These are phyloP conservation scores for Hordeum vulgare DNA, from an alignment of 176 grass and related monocot species.

Conservation along the genomic window MorexV3_pseudomolecules_assembly NC_058519.1:594979489-594979988, in stretches of 20 bases:
- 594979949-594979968: not conserved
- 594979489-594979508: not conserved
- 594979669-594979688: not conserved
- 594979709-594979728: constrained; percentile 12
- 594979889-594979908: not conserved
- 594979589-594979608: constrained; percentile 9
- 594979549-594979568: constrained; percentile 12
- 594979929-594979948: not conserved
- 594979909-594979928: not conserved
- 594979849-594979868: too few species aligned
- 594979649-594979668: not conserved
- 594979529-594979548: not conserved
- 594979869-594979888: not conserved
- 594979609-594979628: constrained; percentile 2
- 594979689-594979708: not conserved
- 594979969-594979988: not conserved
- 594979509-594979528: not conserved
- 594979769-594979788: too few species aligned
- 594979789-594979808: too few species aligned
- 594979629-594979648: constrained; percentile 2
- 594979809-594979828: too few species aligned
- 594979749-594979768: too few species aligned
- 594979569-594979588: not conserved
- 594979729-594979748: too few species aligned
- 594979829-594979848: too few species aligned